Evolutionary conservation across 2,329 filamentous ascomycete species (phyloP), one percentile per base, ranked within the genome.

Genomic region (Colletotrichum salicis): DNA sequence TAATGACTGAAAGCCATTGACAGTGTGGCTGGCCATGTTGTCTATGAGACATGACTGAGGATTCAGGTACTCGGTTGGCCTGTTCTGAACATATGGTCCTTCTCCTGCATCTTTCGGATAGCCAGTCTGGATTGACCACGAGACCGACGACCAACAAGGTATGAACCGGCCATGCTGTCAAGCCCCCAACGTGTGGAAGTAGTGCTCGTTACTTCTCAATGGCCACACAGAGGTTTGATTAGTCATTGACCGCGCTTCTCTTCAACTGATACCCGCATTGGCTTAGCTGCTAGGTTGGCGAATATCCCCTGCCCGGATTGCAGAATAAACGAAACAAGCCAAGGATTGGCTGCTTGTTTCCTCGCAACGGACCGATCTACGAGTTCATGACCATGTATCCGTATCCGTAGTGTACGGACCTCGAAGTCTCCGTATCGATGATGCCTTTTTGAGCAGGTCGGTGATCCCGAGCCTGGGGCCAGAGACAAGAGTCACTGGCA

Each of bases 41-140:
- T 13, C 37, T 22, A 19, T 65, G 67, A 64, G 61, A 51, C 61
- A 54, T n/a, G 37, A 41, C 13, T 51, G 33, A 41, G 63, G 56
- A 48, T 56, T 37, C 33, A 35, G 4, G 35, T 57, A 41, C 31
- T 35, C 13, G 13, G 66, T 54, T 27, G 35, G 22, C 27, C 7
- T 66, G 12, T 55, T 41, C 59, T 33, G 35, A 51, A 41, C 31
- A 15, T 31, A 24, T 33, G 35, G n/a, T 19, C 22, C 29, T 54
- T 35, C 33, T 37, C 52, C 41, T 51, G 41, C 55, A 24, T 57
- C 58, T 35, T 71, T 41, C 22, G 27, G 15, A 57, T 35, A 57
- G 51, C 60, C 70, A 70, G 60, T 72, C 70, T 45, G 35, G 35
- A 33, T 61, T 48, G 41, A 67, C 67, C 60, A 71, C 61, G 56